Evolutionary conservation across 1,284 basidiomycete species (phyloP), one percentile per base, ranked within the genome.

Genomic region (Irpex lacteus): DNA sequence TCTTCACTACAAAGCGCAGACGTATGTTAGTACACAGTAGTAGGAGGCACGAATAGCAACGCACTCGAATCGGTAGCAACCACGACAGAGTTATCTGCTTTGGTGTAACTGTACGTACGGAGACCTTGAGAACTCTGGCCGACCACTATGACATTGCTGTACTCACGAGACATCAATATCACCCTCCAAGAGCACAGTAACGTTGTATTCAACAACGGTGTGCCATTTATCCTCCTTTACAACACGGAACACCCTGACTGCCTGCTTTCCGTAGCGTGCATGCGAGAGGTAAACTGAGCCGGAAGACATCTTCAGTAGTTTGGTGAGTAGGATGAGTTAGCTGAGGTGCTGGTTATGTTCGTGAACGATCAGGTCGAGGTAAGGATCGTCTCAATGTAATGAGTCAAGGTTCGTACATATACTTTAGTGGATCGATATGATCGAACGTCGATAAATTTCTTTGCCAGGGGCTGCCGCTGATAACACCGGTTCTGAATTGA

Each of bases 31-130:
- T 8, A 15, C 44, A 38, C 7, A 49, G 3, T 40, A 34, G 18
- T 21, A 47, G n/a, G 55, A 59, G 56, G n/a, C 11, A 26, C 13
- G 63, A 2, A 8, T 40, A n/a, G 34, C 53, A 1, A 79, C 91
- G 70, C 70, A 94, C 93, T 88, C 0, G 92, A 92, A 77, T 96
- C 95, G 2, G 95, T 97, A 7, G 95, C 89, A 2, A 96, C 92
- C 5, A 96, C 85, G 8, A 89, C 86, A 3, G 84, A 84, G 77
- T 97, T 97, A 73, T 96, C 91, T 1, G 91, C 92, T 70, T 93
- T 67, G 4, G 91, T 96, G 74, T 90, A 96, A 69, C 90, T 91
- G 36, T 26, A 5, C 26, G 40, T 44, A 5, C 5, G 40, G 8
- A 8, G 15, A 4, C 3, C 15, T 9, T 44, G 11, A 44, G 40